These are phyloP conservation scores for Fraxinus quadrangulata DNA, from an alignment of 257 asterid genomes.

Conservation along the genomic window DNA sequence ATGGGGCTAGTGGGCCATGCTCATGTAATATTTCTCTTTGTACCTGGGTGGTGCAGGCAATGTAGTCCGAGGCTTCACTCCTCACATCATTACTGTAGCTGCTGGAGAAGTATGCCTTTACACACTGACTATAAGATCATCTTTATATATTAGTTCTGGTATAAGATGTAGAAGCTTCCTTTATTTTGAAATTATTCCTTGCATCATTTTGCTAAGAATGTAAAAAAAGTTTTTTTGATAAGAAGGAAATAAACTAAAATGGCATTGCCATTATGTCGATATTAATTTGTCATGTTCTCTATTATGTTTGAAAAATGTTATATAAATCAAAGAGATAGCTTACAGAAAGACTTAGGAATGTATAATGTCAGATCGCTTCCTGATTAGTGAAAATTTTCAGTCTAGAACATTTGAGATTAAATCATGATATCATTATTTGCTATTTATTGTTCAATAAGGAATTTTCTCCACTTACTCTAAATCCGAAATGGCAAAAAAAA, in stretches of 20 bases:
- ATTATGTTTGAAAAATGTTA: neutral
- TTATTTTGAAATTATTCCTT: neutral
- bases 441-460: neutral
- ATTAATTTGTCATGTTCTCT: neutral
- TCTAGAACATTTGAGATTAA: neutral
- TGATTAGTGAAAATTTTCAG: neutral
- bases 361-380: neutral
- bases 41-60: constrained; percentile 44
- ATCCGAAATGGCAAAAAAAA: neutral
- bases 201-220: neutral
- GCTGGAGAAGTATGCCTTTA: constrained; percentile 57
- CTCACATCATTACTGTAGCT: constrained; percentile 51
- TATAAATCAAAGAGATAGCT: too few species aligned
- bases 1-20: neutral
- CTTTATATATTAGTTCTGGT: neutral
- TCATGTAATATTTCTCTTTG: neutral
- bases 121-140: neutral
- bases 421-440: neutral
- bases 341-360: too few species aligned
- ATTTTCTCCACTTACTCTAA: neutral
- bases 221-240: too few species aligned
- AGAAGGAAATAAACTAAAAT: neutral
- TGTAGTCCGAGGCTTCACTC: constrained; percentile 52
- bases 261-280: neutral
- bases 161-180: neutral